Evolutionary conservation across 202 grass and related monocot species (phyloP), one percentile per base, ranked within the genome.

Genomic region (Panicum virgatum): DNA sequence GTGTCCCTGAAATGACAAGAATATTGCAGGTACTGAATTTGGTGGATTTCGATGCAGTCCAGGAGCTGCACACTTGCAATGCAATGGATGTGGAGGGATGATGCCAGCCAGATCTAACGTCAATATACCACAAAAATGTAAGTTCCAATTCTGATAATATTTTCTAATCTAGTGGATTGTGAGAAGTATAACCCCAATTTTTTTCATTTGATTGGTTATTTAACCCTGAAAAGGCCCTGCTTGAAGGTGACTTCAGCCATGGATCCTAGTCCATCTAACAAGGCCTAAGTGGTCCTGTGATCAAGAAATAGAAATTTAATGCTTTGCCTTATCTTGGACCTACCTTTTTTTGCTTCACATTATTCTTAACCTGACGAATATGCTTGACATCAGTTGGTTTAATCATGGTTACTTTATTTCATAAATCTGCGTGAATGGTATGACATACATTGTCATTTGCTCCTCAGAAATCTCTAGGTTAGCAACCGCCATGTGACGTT

Each of bases 1-100:
- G 64, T 82, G 62, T 60, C 30, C 39, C 70, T 93, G 76, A 53
- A 60, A 81, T 36, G 60, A 69, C 43, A 69, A 79, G 67, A 85
- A 67, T 84, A 84, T 83, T 85, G 14, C 85, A 99, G 96, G 89
- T 13, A 79, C 45, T 45, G 91, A 94, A 84, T 81, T 96, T 89
- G 75, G 72, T 91, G 96, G 96, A 77, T 99, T 92, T 89, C 89
- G 91, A 90, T 94, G 96, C 80, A 92, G 80, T 44, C 58, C 78
- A 19, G 81, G 87, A 82, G 89, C 86, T 80, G 54, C 81, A 32
- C 96, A 99, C 62, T 89, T 92, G 75, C 87, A 91, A n/a, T 99
- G 96, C 79, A 72, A 86, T 72, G 91, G 77, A 71, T 96, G 93
- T 86, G 85, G 89, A 77, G 87, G 85, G 52, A 78, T 89, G 87